phyloP scores from a whole-genome alignment of 129 eudicot species.

The Logfia minima region DNA sequence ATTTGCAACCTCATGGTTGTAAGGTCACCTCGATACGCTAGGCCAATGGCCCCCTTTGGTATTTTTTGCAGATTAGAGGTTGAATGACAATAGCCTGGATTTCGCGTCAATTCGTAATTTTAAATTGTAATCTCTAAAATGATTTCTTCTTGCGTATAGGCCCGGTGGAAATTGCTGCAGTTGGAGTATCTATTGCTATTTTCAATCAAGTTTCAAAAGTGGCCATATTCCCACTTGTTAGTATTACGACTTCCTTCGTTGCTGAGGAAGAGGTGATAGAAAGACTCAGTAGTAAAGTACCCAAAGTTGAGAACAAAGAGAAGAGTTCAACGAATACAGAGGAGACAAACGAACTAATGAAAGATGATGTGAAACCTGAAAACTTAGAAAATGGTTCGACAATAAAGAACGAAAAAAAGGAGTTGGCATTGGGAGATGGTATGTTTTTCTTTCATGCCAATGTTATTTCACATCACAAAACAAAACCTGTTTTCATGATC shows the following conservation, averaged over 20 bases:
- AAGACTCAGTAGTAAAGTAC: slow-evolving; percentile 33
- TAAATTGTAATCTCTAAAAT: not conserved
- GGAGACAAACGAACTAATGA: slow-evolving; percentile 16
- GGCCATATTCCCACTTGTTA: slow-evolving; percentile 84
- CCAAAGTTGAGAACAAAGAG: slow-evolving; percentile 29
- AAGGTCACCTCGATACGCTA: too few relatives aligned
- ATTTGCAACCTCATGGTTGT: too few relatives aligned
- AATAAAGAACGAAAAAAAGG: slow-evolving; percentile 12
- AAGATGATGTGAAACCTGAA: slow-evolving; percentile 34
- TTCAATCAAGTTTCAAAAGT: slow-evolving; percentile 93
- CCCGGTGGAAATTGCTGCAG: slow-evolving; percentile 79
- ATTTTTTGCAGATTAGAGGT: not conserved
- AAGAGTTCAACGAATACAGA: slow-evolving; percentile 26
- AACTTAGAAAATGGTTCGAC: slow-evolving; percentile 36
- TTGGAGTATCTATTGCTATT: slow-evolving; percentile 78
- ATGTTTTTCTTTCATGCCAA: not conserved
- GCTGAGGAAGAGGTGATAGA: slow-evolving; percentile 80
- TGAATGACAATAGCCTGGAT: too few relatives aligned
- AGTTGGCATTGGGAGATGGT: slow-evolving; percentile 32
- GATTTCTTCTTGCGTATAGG: slow-evolving; percentile 36
- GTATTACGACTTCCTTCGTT: slow-evolving; percentile 90
- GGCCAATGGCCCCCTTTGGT: too few relatives aligned
- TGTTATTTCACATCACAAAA: not conserved
- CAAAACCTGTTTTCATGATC: not conserved
- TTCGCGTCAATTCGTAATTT: too few relatives aligned